Evolutionary conservation across 73 alveolate genomes (phyloP).

Genomic region (Durusdinium trenchii): DNA sequence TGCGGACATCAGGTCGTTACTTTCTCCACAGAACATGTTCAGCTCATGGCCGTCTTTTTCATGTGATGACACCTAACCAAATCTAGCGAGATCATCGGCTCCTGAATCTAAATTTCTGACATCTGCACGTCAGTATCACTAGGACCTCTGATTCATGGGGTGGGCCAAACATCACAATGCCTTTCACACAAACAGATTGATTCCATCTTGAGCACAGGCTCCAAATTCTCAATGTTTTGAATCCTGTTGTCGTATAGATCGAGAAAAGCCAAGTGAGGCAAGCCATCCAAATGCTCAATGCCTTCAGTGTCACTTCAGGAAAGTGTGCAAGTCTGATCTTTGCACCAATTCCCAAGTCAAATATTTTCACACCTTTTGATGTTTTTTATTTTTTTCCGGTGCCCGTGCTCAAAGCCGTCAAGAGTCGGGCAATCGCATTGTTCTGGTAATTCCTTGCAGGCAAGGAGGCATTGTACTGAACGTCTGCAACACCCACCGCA

Average conservation of each 20-base stretch:
- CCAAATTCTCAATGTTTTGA: constrained; percentile 69
- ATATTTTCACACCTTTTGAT: no score
- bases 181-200: neutral
- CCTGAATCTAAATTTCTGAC: neutral
- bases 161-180: neutral
- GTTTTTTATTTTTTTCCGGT: neutral
- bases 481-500: neutral
- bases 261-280: constrained; percentile 65
- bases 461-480: neutral
- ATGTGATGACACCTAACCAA: no score
- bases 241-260: constrained; percentile 92
- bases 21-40: no score
- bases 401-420: neutral
- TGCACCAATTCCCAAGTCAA: neutral
- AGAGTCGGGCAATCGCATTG: constrained; percentile 74
- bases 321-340: neutral
- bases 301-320: neutral
- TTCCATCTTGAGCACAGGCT: neutral
- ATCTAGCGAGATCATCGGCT: no score
- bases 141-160: neutral
- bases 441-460: constrained; percentile 70
- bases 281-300: constrained; percentile 66
- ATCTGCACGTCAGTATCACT: neutral
- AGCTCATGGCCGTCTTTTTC: no score
- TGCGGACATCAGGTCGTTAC: no score